phyloP scores from a whole-genome alignment of 2,329 filamentous ascomycete species.

The Stagonosporopsis rhizophila region DNA sequence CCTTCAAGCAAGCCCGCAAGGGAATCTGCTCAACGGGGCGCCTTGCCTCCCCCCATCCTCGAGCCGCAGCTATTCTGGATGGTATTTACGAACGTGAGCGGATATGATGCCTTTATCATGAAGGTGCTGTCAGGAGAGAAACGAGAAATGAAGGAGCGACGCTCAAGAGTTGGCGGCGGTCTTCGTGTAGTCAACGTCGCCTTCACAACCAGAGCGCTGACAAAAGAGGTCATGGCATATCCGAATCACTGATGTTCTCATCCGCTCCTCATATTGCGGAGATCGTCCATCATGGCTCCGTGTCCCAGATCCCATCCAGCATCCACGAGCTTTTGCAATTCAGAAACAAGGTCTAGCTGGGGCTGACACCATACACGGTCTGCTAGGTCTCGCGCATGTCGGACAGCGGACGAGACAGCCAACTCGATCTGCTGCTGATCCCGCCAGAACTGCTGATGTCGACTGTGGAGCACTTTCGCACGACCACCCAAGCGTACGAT shows the following conservation, averaged over 20 bases:
- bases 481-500: background rate
- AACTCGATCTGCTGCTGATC: background rate
- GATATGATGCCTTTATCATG: background rate
- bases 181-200: too few relatives aligned
- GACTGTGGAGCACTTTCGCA: background rate
- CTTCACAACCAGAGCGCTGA: background rate
- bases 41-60: background rate
- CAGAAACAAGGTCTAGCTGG: background rate
- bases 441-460: background rate
- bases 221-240: background rate
- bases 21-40: background rate
- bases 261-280: background rate
- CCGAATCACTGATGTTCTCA: background rate
- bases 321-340: background rate
- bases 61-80: background rate
- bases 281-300: background rate
- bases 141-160: too few relatives aligned
- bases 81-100: background rate
- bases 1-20: background rate
- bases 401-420: background rate
- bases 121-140: too few relatives aligned
- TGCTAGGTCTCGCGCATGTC: background rate
- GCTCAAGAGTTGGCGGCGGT: too few relatives aligned
- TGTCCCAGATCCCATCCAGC: background rate
- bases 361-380: background rate